Conservation (phyloP, 2,329 filamentous ascomycete genomes). For the Diaporthe caulivora region DNA sequence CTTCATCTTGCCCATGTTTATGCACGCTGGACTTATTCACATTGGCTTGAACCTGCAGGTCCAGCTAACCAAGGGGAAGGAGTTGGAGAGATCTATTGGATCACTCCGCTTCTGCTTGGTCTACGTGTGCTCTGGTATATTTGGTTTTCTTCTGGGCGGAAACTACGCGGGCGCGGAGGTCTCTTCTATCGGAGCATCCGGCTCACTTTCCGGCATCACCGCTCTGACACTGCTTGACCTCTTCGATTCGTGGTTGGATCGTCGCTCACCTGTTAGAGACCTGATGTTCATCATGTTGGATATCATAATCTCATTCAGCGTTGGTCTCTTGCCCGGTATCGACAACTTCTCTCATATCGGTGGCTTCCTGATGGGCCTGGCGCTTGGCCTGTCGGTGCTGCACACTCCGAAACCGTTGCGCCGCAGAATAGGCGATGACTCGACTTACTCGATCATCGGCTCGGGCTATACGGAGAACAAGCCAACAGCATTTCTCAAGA, state of each 20-base stretch:
- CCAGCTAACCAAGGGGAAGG: conserved; percentile 88
- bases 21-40: conserved; percentile 94
- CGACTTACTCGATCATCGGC: conserved; percentile 78
- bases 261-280: conserved; percentile 81
- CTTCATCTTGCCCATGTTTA: conserved; percentile 95
- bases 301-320: conserved; percentile 88
- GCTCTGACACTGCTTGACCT: conserved; percentile 90
- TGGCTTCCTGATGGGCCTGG: conserved; percentile 92
- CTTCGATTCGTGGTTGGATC: conserved; percentile 90
- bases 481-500: conserved; percentile 68
- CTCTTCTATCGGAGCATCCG: conserved; percentile 89
- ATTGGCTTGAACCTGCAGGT: conserved; percentile 96
- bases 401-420: conserved; percentile 88
- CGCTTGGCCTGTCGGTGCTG: conserved; percentile 86
- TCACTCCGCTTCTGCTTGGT: conserved; percentile 89
- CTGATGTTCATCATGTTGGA: conserved; percentile 89
- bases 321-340: conserved; percentile 90
- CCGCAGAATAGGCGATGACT: conserved; percentile 75
- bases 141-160: conserved; percentile 93
- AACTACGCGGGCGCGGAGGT: conserved; percentile 89
- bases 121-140: conserved; percentile 92
- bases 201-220: conserved; percentile 90
- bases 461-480: conserved; percentile 59
- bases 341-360: conserved; percentile 99
- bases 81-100: conserved; percentile 94